Conservation (phyloP, 1,284 basidiomycete species). For the Vanrija sp. region DNA sequence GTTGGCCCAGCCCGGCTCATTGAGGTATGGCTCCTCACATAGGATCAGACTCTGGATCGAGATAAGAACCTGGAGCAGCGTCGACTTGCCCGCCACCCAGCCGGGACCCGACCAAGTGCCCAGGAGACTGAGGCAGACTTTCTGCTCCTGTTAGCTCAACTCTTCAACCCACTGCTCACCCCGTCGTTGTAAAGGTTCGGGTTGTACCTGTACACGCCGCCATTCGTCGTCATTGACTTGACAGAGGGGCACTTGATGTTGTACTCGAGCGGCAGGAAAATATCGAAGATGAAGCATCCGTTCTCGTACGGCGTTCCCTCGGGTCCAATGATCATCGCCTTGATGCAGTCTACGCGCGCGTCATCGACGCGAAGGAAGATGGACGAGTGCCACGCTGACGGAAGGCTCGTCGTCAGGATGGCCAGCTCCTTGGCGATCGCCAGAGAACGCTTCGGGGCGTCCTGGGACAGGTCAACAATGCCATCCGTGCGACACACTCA, state of each 20-base stretch:
- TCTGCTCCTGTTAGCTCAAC: conserved; percentile 43
- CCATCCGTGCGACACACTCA: conserved; percentile 29
- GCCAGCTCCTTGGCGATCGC: conserved; percentile 91
- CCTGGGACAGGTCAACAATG: conserved; percentile 61
- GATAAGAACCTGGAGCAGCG: conserved; percentile 70
- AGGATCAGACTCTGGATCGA: conserved; percentile 93
- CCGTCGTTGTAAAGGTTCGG: conserved; percentile 75
- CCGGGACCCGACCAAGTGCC: conserved; percentile 87
- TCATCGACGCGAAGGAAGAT: conserved; percentile 65
- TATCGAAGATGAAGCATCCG: conserved; percentile 66
- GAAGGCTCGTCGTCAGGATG: conserved; percentile 80
- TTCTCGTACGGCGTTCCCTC: conserved; percentile 80
- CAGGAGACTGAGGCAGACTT: conserved; percentile 85
- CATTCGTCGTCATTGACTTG: conserved; percentile 88
- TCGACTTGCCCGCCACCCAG: conserved; percentile 80
- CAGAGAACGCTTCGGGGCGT: conserved; percentile 78
- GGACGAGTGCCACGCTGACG: conserved; percentile 83
- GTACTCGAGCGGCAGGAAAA: conserved; percentile 64
- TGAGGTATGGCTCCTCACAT: conserved; percentile 80
- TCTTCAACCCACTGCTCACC: conserved; percentile 53
- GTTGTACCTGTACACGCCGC: conserved; percentile 82
- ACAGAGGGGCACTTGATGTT: conserved; percentile 52
- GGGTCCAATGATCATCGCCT: conserved; percentile 79
- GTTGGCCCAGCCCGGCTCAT: conserved; percentile 81
- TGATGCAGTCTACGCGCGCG: conserved; percentile 81